Base-by-base conservation (phyloP, 306 rosid species). In the Acmispon strigosus region DNA sequence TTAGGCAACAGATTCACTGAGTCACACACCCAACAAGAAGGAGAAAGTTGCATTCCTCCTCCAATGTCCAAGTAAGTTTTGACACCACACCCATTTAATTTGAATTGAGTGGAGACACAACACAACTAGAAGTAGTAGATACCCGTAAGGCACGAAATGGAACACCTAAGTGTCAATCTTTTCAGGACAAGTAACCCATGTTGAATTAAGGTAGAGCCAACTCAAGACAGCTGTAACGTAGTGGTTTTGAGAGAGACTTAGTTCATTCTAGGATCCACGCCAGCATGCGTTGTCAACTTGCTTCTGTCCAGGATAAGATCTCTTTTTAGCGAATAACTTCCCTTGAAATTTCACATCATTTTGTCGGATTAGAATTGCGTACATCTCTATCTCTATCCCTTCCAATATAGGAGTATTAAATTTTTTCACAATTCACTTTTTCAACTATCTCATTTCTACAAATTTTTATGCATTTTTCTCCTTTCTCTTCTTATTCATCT, bases 201-300 rank as follows among this genome's bases (percentile, higher is more conserved):
- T 10, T 0, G 14, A 42, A 42, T 42, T 42, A 14, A 42, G 4
- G 9, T 0, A n/a, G 70, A 27, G 58, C 27, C 44, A 15, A 9
- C 16, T 16, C 47, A 29, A 11, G 61, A 55, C 74, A 78, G 78
- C 82, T 78, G 82, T 78, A 70, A 63, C 66, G 59, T 53, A 15
- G 54, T 69, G 76, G 47, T 37, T 10, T 49, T 57, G 11, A 29
- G 50, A 15, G 11, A 29, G 50, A 15, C 16, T 78, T 66, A n/a
- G n/a, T n/a, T 78, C 78, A 57, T 78, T 72, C 18, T 73, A 59
- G 83, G 83, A 73, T 79, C 83, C 83, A 79, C 83, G 83, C 72
- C 44, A 79, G 83, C 79, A 79, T 79, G 83, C 60, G 83, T 51
- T 79, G 83, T 58, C 78, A 66, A 73, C 17, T 53, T 37, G 48